phyloP scores from a whole-genome alignment of 1,284 basidiomycete species.

The Fistulinella cinereoalba region DNA sequence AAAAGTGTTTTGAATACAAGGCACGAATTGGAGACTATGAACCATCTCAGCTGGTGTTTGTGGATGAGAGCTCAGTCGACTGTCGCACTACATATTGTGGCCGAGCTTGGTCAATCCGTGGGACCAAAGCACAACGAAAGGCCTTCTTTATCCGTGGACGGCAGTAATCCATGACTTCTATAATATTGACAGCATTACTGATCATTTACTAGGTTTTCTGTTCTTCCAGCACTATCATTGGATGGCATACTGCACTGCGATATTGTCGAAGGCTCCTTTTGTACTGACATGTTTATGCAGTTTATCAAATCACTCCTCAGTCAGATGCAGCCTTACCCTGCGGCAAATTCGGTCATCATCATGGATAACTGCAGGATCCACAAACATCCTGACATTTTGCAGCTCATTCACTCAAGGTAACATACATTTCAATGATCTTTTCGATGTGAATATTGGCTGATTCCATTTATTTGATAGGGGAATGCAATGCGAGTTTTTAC shows the following conservation, averaged over 20 bases:
- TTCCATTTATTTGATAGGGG: background rate
- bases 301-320: background rate
- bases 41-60: background rate
- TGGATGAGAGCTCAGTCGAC: background rate
- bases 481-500: background rate
- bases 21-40: background rate
- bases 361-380: constrained; percentile 1
- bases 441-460: background rate
- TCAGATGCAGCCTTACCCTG: background rate
- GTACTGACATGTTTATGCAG: background rate
- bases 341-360: background rate
- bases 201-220: too few species aligned
- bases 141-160: too few species aligned
- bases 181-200: too few species aligned
- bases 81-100: background rate
- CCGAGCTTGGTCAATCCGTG: background rate
- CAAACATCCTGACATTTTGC: background rate
- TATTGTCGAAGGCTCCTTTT: background rate
- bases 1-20: too few species aligned
- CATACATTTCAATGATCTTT: too few species aligned
- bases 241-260: background rate
- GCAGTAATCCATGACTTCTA: too few species aligned
- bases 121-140: background rate
- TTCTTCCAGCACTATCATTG: background rate
- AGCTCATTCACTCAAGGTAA: background rate